Percentiles rank a stretch among this genome's conserved stretches.
Conservation (phyloP, 441 rosid genomes). For the Erodium chrysanthum region DNA sequence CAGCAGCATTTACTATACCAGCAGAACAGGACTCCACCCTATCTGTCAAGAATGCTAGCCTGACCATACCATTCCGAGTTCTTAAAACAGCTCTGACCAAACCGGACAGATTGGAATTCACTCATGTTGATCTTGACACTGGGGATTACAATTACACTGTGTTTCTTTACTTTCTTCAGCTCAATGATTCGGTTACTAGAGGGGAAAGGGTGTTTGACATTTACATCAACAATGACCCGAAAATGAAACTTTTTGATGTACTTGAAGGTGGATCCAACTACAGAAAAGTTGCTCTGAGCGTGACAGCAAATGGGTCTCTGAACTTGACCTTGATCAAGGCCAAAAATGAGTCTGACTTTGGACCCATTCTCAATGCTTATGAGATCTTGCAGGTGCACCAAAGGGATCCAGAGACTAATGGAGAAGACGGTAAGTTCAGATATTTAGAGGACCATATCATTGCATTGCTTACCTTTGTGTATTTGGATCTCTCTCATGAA, state of each 20-base stretch:
- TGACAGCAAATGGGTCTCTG: constrained; percentile 34
- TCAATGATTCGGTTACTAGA: constrained; percentile 21
- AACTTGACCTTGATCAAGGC: constrained; percentile 50
- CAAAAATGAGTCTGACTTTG: constrained; percentile 29
- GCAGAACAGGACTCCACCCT: background rate
- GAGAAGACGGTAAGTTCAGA: constrained; percentile 35
- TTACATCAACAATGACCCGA: constrained; percentile 32
- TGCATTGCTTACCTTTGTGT: background rate
- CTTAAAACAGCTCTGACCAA: constrained; percentile 38
- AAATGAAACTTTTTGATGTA: constrained; percentile 32
- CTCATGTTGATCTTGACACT: constrained; percentile 26
- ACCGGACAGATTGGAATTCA: constrained; percentile 31
- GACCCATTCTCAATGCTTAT: constrained; percentile 59
- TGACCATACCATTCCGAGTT: constrained; percentile 38
- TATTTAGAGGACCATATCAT: background rate
- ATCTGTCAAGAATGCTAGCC: constrained; percentile 7
- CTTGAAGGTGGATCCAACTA: constrained; percentile 32
- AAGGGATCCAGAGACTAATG: constrained; percentile 29
- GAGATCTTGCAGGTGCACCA: constrained; percentile 45
- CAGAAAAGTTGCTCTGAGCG: constrained; percentile 24
- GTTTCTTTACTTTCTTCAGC: constrained; percentile 56
- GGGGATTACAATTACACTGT: constrained; percentile 33
- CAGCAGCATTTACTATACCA: constrained; percentile 10
- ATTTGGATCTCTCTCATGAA: background rate
- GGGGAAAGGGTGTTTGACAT: constrained; percentile 49